A percentile compares a stretch with the other conserved stretches of the same genome.
phyloP scores from a whole-genome alignment of 2,329 filamentous ascomycete species.

The Thielaviopsis populi region DNA sequence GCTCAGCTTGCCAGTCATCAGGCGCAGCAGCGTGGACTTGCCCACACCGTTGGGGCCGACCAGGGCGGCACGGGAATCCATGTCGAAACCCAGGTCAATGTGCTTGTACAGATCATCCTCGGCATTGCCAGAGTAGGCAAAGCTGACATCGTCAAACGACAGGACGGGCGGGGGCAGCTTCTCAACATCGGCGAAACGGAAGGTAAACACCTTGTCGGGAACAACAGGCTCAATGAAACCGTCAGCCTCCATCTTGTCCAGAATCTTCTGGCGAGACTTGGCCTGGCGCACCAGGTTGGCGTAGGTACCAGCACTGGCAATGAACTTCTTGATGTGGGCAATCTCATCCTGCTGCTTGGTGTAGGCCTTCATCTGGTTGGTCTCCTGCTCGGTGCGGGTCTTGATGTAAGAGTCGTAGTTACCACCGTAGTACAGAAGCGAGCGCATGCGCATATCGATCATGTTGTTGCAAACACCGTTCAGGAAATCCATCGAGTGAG shows the following conservation, averaged over 20 bases:
- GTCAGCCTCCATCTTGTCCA: conserved; percentile 99
- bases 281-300: conserved; percentile 98
- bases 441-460: conserved; percentile 89
- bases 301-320: conserved; percentile 97
- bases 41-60: conserved; percentile 98
- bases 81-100: conserved; percentile 96
- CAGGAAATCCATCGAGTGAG: conserved; percentile 96
- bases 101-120: conserved; percentile 92
- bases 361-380: conserved; percentile 98
- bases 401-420: conserved; percentile 99
- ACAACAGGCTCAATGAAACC: conserved; percentile 89
- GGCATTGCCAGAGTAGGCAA: conserved; percentile 84
- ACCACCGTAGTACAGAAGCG: conserved; percentile 95
- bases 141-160: conserved; percentile 92
- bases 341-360: conserved; percentile 99
- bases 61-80: conserved; percentile 94
- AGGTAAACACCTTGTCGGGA: conserved; percentile 79
- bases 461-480: conserved; percentile 98
- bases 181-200: conserved; percentile 96
- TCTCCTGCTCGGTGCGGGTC: conserved; percentile 85
- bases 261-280: conserved; percentile 98
- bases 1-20: conserved; percentile 92
- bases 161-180: conserved; percentile 97
- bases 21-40: conserved; percentile 87
- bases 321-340: conserved; percentile 99